Evolutionary conservation across 2,329 filamentous ascomycete genomes (phyloP), one percentile per base, ranked within the genome.

Genomic region (Ophiostoma quercus): DNA sequence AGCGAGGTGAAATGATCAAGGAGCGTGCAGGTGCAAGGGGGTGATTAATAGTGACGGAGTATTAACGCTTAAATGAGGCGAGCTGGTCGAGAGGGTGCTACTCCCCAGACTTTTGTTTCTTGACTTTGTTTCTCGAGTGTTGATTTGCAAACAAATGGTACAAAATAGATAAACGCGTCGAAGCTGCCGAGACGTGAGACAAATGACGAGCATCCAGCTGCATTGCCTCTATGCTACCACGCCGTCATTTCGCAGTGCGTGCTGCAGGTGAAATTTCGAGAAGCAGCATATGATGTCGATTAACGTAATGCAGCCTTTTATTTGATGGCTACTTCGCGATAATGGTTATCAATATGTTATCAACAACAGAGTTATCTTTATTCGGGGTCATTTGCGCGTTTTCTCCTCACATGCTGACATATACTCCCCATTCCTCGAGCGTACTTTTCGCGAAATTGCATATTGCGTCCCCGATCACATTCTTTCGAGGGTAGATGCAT

Each of bases 401-500:
- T 5, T 34, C 9, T 22, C 19, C 9, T 22, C 19, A n/a, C 19
- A 54, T n/a, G 47, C n/a, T 19, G 6, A 54, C 8, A n/a, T 19
- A 16, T 54, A 22, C 51, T 9, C 12, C 51, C 12, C 51, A 57
- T 57, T 57, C 51, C 51, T 57, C 51, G 51, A 6, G 22, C 22
- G n/a, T 57, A 11, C 51, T 29, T 57, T 57, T 57, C n/a, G n/a
- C 11, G 25, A 57, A 25, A 29, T 25, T 57, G n/a, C 51, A 57
- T 57, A 25, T 25, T 57, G 51, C n/a, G n/a, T 57, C 51, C 12
- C 51, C 51, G 51, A 29, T 57, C 51, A 57, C 51, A 57, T 57
- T 62, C 12, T 62, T 62, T 62, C 25, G 25, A 16, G 14, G 14
- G 32, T 19, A 25, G 25, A 32, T 62, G 25, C 12, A 22, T 32